These are phyloP conservation scores for Metschnikowia continentalis DNA, from an alignment of 805 yeast genomes.

Conservation along the genomic window DNA sequence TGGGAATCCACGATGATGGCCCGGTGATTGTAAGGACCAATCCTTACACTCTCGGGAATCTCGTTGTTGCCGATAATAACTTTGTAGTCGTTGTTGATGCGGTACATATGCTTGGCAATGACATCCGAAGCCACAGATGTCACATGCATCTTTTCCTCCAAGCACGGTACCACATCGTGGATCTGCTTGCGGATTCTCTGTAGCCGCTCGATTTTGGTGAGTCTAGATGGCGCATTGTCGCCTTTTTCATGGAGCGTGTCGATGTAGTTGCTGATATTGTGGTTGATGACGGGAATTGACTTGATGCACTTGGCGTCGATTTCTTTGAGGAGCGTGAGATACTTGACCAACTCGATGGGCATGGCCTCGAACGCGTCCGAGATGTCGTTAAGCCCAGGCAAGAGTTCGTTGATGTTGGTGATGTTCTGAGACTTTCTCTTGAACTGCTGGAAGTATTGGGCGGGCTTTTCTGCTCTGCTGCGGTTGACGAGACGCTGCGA, in stretches of 20 bases:
- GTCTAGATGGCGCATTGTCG: slow-evolving; percentile 7
- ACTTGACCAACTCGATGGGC: slow-evolving; percentile 77
- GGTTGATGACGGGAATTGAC: slow-evolving; percentile 62
- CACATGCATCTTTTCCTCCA: slow-evolving; percentile 97
- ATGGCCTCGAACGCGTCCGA: slow-evolving; percentile 88
- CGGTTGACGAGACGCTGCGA: slow-evolving; percentile 28
- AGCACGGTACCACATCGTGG: slow-evolving; percentile 78
- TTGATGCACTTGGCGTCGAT: slow-evolving; percentile 90
- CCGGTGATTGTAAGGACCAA: slow-evolving; percentile 83
- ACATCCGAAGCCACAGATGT: slow-evolving; percentile 86
- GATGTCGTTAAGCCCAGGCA: slow-evolving; percentile 87
- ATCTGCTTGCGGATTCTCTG: slow-evolving; percentile 42
- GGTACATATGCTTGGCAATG: slow-evolving; percentile 58
- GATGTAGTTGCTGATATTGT: slow-evolving; percentile 48
- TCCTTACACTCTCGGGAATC: slow-evolving; percentile 72
- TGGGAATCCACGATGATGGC: slow-evolving; percentile 70
- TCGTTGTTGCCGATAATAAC: slow-evolving; percentile 67
- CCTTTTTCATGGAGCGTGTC: slow-evolving; percentile 17
- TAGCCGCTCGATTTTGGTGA: slow-evolving; percentile 29
- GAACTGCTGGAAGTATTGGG: slow-evolving; percentile 32
- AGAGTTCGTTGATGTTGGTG: slow-evolving; percentile 33
- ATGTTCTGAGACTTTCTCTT: slow-evolving; percentile 31
- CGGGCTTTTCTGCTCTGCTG: slow-evolving; percentile 19
- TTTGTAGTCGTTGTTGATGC: slow-evolving; percentile 79
- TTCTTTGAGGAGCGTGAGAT: slow-evolving; percentile 83